Evolutionary conservation across 768 basidiomycete genomes (phyloP).

Genomic region (Boletus subparvulus): DNA sequence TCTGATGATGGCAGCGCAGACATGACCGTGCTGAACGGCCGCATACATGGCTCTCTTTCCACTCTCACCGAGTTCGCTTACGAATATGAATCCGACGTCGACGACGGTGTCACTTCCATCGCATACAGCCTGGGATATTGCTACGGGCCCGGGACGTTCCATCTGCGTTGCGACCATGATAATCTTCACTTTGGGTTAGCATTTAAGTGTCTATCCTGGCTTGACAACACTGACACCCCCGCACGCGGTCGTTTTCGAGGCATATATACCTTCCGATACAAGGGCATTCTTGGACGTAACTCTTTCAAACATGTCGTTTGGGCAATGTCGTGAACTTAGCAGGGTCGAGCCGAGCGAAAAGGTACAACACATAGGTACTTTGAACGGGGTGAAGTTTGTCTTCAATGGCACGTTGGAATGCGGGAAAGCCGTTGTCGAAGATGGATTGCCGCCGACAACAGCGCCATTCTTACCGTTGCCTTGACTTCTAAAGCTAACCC

Average conservation of each 20-base stretch:
- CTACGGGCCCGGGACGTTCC: too few relatives aligned
- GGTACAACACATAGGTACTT: neutral
- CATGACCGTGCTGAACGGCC: slow-evolving; percentile 32
- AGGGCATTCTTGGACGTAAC: slow-evolving; percentile 48
- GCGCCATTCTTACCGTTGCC: neutral
- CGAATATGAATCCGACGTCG: slow-evolving; percentile 45
- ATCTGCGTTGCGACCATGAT: slow-evolving; percentile 70
- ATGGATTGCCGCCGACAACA: neutral
- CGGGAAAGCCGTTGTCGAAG: neutral
- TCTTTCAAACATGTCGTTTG: slow-evolving; percentile 47
- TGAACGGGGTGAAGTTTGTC: slow-evolving; percentile 1
- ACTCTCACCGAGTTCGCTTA: slow-evolving; percentile 31
- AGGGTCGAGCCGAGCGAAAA: slow-evolving; percentile 16
- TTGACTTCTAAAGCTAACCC: neutral
- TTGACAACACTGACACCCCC: neutral
- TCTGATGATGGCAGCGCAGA: slow-evolving; percentile 28
- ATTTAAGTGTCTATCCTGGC: neutral
- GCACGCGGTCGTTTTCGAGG: slow-evolving; percentile 59
- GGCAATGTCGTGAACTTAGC: slow-evolving; percentile 39
- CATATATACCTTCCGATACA: slow-evolving; percentile 61
- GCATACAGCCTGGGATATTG: too few relatives aligned
- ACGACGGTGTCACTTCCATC: slow-evolving; percentile 38
- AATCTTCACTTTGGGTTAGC: slow-evolving; percentile 64
- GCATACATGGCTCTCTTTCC: slow-evolving; percentile 24
- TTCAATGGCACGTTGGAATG: neutral